Conservation (phyloP, 163 green algal species). For the Prototheca stagnorum region DNA sequence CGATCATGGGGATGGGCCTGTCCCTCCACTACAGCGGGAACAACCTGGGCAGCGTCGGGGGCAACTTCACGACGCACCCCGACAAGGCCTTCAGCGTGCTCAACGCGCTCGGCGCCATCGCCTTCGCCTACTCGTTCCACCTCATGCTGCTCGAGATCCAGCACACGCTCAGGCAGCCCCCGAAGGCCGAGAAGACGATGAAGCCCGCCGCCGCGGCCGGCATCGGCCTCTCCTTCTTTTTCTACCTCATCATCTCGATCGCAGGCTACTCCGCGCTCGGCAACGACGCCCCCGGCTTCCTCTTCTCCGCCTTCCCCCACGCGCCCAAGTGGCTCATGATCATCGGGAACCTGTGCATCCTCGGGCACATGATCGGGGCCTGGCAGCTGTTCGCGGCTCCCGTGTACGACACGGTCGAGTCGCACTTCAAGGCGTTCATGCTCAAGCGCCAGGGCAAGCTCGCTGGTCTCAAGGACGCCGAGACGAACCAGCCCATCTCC, state of each 20-base stretch:
- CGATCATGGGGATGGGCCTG: conserved; percentile 22
- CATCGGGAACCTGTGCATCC: conserved; percentile 13
- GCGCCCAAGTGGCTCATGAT: conserved; percentile 14
- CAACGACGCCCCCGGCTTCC: conserved; percentile 1
- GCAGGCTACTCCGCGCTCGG: conserved; percentile 6
- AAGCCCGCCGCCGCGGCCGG: conserved; percentile 1
- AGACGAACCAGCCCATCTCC: neutral
- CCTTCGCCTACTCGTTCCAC: conserved; percentile 18
- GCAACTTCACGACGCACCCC: neutral
- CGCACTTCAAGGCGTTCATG: conserved; percentile 2
- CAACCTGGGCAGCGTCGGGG: conserved; percentile 7
- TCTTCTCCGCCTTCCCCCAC: neutral
- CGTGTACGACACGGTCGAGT: conserved; percentile 3
- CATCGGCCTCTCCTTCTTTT: conserved; percentile 1
- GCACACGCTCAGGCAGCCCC: conserved; percentile 17
- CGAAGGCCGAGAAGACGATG: conserved; percentile 2
- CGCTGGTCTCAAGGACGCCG: too few species aligned
- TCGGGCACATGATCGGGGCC: conserved; percentile 19
- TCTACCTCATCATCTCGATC: conserved; percentile 8
- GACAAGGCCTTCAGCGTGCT: conserved; percentile 24
- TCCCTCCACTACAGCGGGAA: conserved; percentile 2
- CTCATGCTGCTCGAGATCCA: conserved; percentile 32
- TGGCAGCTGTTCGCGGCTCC: conserved; percentile 9
- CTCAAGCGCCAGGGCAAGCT: too few species aligned
- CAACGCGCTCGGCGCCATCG: conserved; percentile 26